phyloP scores from a whole-genome alignment of 2,329 filamentous ascomycete species.

The Colletotrichum sp. region DNA sequence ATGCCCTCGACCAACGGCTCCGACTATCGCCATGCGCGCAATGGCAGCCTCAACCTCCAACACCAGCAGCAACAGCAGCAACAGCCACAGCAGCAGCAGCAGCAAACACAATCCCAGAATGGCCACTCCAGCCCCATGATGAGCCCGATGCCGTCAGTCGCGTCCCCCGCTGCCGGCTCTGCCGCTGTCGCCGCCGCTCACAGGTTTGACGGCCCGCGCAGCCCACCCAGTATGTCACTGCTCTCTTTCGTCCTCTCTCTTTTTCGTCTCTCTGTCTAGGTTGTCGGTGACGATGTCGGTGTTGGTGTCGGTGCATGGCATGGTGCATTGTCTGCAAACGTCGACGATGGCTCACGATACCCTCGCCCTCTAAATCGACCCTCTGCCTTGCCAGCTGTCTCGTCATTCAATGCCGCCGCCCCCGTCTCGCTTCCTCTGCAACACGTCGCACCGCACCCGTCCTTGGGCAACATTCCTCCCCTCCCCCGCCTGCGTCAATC shows the following conservation, averaged over 20 bases:
- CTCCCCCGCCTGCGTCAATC: neutral
- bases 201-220: constrained; percentile 65
- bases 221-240: constrained; percentile 64
- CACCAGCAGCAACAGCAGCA: neutral
- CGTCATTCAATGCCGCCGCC: neutral
- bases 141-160: constrained; percentile 36
- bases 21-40: constrained; percentile 63
- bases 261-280: neutral
- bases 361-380: neutral
- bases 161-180: constrained; percentile 13
- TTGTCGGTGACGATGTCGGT: neutral
- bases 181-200: constrained; percentile 5
- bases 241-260: neutral
- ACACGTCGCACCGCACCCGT: constrained; percentile 19
- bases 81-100: neutral
- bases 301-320: neutral
- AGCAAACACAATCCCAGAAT: constrained; percentile 28
- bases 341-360: neutral
- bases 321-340: neutral
- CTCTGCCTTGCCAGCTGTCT: neutral
- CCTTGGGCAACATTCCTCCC: constrained; percentile 13
- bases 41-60: constrained; percentile 61
- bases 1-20: constrained; percentile 42
- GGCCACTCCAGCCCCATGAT: constrained; percentile 34
- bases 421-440: neutral